Evolutionary conservation across 2,329 filamentous ascomycete genomes (phyloP).

Genomic region (Aspergillus clavatus): DNA sequence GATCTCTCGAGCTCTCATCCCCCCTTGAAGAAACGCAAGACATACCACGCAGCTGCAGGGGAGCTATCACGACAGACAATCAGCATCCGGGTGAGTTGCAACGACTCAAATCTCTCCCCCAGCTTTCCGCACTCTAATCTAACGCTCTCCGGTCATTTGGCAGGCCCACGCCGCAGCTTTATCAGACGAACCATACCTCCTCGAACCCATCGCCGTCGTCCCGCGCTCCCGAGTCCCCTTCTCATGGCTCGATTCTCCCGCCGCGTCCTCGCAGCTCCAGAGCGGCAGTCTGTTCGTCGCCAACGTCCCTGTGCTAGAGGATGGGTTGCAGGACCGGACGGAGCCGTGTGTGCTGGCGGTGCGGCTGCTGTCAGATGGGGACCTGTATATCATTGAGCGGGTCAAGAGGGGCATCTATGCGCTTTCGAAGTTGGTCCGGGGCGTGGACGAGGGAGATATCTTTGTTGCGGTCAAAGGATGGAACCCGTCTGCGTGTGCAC

Average conservation of each 20-base stretch:
- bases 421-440: constrained; percentile 31
- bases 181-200: constrained; percentile 30
- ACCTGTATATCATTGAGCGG: constrained; percentile 36
- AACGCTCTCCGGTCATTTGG: not conserved
- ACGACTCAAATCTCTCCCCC: not conserved
- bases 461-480: constrained; percentile 35
- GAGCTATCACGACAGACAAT: constrained; percentile 18
- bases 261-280: constrained; percentile 25
- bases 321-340: constrained; percentile 15
- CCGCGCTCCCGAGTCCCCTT: constrained; percentile 36
- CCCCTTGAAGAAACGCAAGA: constrained; percentile 34
- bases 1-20: constrained; percentile 16
- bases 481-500: constrained; percentile 9
- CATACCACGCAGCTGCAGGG: constrained; percentile 16
- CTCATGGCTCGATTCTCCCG: constrained; percentile 35
- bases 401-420: constrained; percentile 39
- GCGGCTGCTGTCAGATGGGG: constrained; percentile 25
- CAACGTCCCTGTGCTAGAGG: constrained; percentile 35
- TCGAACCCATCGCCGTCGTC: constrained; percentile 34
- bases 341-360: constrained; percentile 32
- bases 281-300: constrained; percentile 36
- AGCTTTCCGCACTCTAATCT: constrained; percentile 2
- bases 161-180: constrained; percentile 35
- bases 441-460: constrained; percentile 36
- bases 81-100: constrained; percentile 29